A percentile compares a stretch with the other conserved stretches of the same genome.
These are phyloP conservation scores for Ammopiptanthus mongolicus DNA, from an alignment of 306 rosid species.

Conservation along the genomic window DNA sequence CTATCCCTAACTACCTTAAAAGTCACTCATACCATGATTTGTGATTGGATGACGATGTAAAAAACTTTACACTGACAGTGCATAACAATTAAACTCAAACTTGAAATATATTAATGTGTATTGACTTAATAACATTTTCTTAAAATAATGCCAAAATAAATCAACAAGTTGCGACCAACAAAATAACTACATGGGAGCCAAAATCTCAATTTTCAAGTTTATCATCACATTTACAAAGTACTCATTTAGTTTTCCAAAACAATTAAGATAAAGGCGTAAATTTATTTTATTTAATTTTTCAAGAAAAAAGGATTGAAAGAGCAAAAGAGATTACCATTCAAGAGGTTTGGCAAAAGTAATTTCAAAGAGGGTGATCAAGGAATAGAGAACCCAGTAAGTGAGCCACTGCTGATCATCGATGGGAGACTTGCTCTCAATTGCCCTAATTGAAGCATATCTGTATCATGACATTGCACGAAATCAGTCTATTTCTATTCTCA, in stretches of 20 bases:
- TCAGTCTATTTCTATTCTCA: not conserved
- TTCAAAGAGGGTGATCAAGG: conserved; percentile 87
- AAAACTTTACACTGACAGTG: too few relatives aligned
- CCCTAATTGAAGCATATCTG: conserved; percentile 90
- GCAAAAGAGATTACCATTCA: conserved; percentile 56
- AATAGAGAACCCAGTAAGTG: conserved; percentile 93
- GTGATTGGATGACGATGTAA: too few relatives aligned
- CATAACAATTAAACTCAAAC: too few relatives aligned
- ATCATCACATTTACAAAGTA: not conserved
- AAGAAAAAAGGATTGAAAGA: not conserved
- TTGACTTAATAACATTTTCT: not conserved
- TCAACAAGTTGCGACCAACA: not conserved
- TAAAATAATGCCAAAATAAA: not conserved
- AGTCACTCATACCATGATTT: too few relatives aligned
- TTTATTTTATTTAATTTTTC: too few relatives aligned
- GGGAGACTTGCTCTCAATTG: conserved; percentile 82
- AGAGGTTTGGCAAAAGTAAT: conserved; percentile 79
- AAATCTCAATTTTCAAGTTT: not conserved
- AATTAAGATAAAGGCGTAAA: not conserved
- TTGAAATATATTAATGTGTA: not conserved
- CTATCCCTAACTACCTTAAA: too few relatives aligned
- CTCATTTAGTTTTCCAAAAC: not conserved
- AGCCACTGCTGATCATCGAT: conserved; percentile 97
- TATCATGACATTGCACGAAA: not conserved
- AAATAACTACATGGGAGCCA: not conserved